These are phyloP conservation scores for sunflower (Helianthus annuus) DNA, from an alignment of 129 eudicot genomes.

Conservation along the genomic window HanXRQr2.0-SUNRISE NC_035449.2:18009277-18009776, in stretches of 20 bases:
- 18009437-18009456: too few species aligned
- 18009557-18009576: constrained; percentile 2
- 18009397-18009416: neutral
- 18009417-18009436: too few species aligned
- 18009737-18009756: constrained; percentile 24
- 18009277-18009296: constrained; percentile 3
- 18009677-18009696: constrained; percentile 2
- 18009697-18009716: constrained; percentile 10
- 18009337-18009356: constrained; percentile 1
- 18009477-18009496: neutral
- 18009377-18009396: neutral
- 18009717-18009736: constrained; percentile 21
- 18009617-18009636: constrained; percentile 7
- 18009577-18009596: constrained; percentile 16
- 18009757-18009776: constrained; percentile 26
- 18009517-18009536: neutral
- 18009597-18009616: constrained; percentile 14
- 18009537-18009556: neutral
- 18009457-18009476: too few species aligned
- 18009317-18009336: neutral
- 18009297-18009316: constrained; percentile 4
- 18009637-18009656: neutral
- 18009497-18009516: constrained; percentile 6
- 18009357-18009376: neutral
- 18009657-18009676: neutral